phyloP scores from a whole-genome alignment of 176 grass and related monocot species.

The Luzula sylvatica region DNA sequence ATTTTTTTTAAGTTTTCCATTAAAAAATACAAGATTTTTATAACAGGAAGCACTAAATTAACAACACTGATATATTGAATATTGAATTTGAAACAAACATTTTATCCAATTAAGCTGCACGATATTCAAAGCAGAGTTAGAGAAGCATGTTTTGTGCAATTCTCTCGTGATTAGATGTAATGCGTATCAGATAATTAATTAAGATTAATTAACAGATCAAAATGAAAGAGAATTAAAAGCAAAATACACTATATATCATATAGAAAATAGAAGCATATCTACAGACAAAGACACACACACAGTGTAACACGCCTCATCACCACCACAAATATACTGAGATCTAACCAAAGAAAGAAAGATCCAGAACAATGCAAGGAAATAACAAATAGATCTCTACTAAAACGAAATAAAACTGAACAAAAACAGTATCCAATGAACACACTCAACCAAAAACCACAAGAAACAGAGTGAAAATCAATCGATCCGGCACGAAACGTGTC shows the following conservation, averaged over 20 bases:
- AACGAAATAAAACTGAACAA: constrained; percentile 14
- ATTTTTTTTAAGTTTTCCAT: too few relatives aligned
- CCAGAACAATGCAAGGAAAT: constrained; percentile 29
- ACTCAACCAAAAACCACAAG: not conserved
- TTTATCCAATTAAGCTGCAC: too few relatives aligned
- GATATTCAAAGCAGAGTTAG: too few relatives aligned
- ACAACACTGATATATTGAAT: constrained; percentile 11
- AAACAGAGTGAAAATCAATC: not conserved
- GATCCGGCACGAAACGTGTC: constrained; percentile 22
- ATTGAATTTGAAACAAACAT: too few relatives aligned
- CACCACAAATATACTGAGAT: not conserved
- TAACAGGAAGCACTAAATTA: too few relatives aligned
- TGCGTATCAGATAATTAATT: too few relatives aligned
- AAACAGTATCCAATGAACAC: constrained; percentile 9
- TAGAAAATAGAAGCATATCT: constrained; percentile 24
- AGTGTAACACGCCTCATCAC: not conserved
- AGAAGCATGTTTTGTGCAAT: too few relatives aligned
- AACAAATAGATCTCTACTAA: constrained; percentile 27
- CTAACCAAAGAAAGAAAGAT: constrained; percentile 8
- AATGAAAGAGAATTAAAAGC: not conserved
- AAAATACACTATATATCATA: not conserved
- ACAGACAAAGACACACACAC: not conserved
- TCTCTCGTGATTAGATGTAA: too few relatives aligned
- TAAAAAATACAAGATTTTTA: too few relatives aligned
- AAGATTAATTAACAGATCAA: not conserved